These are phyloP conservation scores for Trichosporon asahii DNA, from an alignment of 1,284 basidiomycete genomes.

Conservation along the genomic window DNA sequence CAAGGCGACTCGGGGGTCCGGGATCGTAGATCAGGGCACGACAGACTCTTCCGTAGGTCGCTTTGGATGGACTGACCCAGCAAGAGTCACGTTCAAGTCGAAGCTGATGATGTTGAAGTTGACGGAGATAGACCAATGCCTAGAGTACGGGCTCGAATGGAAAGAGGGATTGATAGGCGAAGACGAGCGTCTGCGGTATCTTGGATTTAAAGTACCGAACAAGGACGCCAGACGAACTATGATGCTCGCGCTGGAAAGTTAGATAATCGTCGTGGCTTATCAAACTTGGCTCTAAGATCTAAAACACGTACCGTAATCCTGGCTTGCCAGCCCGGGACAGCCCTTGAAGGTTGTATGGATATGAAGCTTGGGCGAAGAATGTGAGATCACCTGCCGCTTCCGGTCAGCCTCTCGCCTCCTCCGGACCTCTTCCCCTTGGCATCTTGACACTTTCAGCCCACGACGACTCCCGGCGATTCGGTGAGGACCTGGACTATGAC, in stretches of 20 bases:
- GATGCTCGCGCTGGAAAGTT: neutral
- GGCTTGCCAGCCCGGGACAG: neutral
- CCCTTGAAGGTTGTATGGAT: neutral
- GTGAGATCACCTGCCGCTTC: neutral
- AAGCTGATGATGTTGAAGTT: neutral
- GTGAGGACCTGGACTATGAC: neutral
- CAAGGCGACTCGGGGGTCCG: no score
- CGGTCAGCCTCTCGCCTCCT: neutral
- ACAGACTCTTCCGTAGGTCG: no score
- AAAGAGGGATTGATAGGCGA: neutral
- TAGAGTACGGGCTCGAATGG: neutral
- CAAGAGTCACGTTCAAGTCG: neutral
- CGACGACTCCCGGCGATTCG: neutral
- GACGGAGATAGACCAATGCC: neutral
- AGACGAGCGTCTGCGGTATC: neutral
- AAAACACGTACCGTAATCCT: slow-evolving; percentile 10
- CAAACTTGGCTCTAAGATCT: neutral
- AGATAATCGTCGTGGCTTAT: slow-evolving; percentile 7
- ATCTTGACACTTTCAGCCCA: neutral
- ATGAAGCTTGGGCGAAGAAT: neutral
- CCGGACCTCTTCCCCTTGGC: neutral
- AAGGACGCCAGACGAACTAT: neutral
- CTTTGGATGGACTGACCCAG: neutral
- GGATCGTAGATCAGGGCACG: neutral
- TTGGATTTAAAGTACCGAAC: neutral